Evolutionary conservation across 805 yeast species (phyloP).

Genomic region (Saccharomycopsis babjevae): DNA sequence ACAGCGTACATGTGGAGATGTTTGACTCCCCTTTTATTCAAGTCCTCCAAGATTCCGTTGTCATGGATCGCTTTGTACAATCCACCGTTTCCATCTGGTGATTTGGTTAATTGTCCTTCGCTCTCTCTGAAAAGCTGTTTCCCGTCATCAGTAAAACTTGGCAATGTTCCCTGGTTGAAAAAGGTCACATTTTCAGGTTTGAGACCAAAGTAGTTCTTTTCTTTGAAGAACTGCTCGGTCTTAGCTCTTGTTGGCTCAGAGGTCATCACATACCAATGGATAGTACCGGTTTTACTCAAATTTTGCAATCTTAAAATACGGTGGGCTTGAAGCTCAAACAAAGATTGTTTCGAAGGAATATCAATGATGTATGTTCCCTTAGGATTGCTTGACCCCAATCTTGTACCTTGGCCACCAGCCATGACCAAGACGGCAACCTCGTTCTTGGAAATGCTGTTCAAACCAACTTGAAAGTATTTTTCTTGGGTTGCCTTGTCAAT

Average conservation of each 20-base stretch:
- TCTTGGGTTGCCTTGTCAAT: constrained; percentile 25
- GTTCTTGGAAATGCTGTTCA: constrained; percentile 53
- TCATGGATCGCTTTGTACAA: constrained; percentile 71
- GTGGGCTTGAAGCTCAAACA: constrained; percentile 92
- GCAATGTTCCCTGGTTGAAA: constrained; percentile 92
- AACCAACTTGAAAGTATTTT: constrained; percentile 45
- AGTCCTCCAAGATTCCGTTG: constrained; percentile 58
- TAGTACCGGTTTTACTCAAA: constrained; percentile 34
- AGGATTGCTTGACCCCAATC: constrained; percentile 83
- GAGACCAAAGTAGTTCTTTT: constrained; percentile 65
- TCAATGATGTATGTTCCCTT: constrained; percentile 90
- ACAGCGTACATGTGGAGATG: constrained; percentile 97
- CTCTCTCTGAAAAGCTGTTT: constrained; percentile 54
- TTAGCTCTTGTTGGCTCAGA: constrained; percentile 72
- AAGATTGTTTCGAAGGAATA: constrained; percentile 71
- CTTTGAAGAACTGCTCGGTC: constrained; percentile 62
- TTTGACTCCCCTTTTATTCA: constrained; percentile 56
- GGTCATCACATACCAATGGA: constrained; percentile 93
- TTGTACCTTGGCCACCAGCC: constrained; percentile 99
- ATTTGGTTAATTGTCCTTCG: constrained; percentile 50
- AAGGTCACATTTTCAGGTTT: constrained; percentile 49
- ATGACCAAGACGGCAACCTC: constrained; percentile 83
- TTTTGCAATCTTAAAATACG: constrained; percentile 55
- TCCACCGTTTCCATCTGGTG: constrained; percentile 99
- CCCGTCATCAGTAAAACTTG: constrained; percentile 73